A percentile compares a stretch with the other conserved stretches of the same genome.
phyloP scores from a whole-genome alignment of 306 rosid species.

The Sicyos baderoa region DNA sequence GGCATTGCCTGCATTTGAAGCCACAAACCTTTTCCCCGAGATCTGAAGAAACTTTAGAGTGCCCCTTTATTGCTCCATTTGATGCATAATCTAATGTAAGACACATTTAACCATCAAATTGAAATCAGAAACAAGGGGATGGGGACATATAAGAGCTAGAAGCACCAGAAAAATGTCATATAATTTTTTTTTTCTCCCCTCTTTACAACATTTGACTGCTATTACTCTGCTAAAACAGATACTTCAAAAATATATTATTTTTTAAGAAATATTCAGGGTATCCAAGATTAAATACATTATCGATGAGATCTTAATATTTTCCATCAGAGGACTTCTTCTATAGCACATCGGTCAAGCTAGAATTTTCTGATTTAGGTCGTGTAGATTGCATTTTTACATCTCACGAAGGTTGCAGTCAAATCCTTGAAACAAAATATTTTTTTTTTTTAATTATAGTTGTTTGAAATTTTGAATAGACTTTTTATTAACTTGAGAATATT shows the following conservation, averaged over 20 bases:
- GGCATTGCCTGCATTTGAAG: slow-evolving; percentile 1
- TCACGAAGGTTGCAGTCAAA: neutral
- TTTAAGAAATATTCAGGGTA: slow-evolving; percentile 32
- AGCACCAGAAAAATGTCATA: slow-evolving; percentile 37
- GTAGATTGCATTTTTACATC: neutral
- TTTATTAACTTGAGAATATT: neutral
- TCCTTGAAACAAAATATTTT: neutral
- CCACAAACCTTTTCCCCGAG: slow-evolving; percentile 56
- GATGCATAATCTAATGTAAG: slow-evolving; percentile 58
- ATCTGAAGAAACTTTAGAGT: slow-evolving; percentile 72
- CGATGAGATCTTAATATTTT: neutral
- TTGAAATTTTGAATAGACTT: neutral
- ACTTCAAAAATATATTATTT: slow-evolving; percentile 54
- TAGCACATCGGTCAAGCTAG: neutral
- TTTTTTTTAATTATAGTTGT: neutral
- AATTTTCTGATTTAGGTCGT: neutral
- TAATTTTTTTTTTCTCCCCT: slow-evolving; percentile 38
- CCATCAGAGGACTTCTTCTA: neutral
- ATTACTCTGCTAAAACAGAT: slow-evolving; percentile 46
- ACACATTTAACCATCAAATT: neutral
- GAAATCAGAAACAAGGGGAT: neutral
- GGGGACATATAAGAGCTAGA: slow-evolving; percentile 12
- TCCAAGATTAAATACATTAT: neutral
- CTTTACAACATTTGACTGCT: slow-evolving; percentile 64
- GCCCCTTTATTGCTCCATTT: slow-evolving; percentile 73